phyloP scores from a whole-genome alignment of 2,329 filamentous ascomycete species.

The Pyrenochaeta sp. region DNA sequence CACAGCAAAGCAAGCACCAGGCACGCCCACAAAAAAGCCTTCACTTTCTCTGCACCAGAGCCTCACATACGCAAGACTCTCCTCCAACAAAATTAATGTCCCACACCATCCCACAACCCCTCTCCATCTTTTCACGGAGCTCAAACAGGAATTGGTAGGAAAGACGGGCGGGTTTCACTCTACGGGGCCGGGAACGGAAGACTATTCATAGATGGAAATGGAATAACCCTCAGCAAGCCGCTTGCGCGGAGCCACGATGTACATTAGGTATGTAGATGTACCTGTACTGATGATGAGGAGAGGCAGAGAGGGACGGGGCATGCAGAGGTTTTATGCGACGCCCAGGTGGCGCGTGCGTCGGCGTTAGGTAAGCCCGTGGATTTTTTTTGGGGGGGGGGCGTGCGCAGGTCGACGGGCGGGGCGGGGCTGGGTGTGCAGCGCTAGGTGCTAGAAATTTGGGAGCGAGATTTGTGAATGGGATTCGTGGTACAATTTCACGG shows the following conservation, averaged over 20 bases:
- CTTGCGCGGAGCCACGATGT: conserved; percentile 51
- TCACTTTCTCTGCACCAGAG: neutral
- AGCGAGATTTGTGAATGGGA: conserved; percentile 5
- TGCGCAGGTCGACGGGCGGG: neutral
- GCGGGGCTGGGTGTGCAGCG: neutral
- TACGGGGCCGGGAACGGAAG: conserved; percentile 55
- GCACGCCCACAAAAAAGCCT: neutral
- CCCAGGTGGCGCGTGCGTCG: neutral
- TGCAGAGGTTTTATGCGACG: conserved; percentile 26
- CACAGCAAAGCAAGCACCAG: too few relatives aligned
- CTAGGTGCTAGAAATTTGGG: neutral
- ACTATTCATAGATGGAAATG: conserved; percentile 44
- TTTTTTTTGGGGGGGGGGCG: conserved; percentile 5
- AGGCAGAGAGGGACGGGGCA: conserved; percentile 30
- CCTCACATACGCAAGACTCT: too few relatives aligned
- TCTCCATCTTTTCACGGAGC: conserved; percentile 53
- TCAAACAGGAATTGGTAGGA: conserved; percentile 51
- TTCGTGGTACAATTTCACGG: conserved; percentile 13
- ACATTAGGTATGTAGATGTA: conserved; percentile 42
- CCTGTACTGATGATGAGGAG: conserved; percentile 49
- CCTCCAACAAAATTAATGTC: conserved; percentile 33
- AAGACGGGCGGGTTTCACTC: conserved; percentile 46
- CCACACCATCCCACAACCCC: conserved; percentile 54
- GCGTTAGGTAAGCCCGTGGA: conserved; percentile 6
- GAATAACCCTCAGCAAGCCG: conserved; percentile 54